Base-by-base conservation (phyloP, 768 basidiomycete genomes). In the Panus rudis region DNA sequence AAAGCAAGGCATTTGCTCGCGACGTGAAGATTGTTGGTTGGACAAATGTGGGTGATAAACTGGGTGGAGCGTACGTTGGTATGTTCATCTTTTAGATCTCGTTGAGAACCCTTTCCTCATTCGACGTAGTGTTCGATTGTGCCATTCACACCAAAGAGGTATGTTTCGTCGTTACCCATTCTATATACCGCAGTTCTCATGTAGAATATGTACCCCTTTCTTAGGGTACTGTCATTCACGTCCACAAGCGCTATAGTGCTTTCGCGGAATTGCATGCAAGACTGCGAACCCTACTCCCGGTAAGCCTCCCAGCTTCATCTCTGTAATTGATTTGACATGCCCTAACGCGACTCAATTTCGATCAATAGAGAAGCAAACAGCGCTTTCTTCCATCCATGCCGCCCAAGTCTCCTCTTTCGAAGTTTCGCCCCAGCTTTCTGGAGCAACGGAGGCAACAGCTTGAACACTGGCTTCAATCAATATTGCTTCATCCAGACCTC, bases 401-500 rank as follows among this genome's bases (percentile, higher is more conserved):
- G 0, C 81, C 84, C 0, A 87, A 86, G 62, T 71, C 75, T 0
- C 76, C 84, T 0, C 64, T 85, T 0, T 71, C 82, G 1, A 75
- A 78, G 19, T 85, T 81, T 53, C 67, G 84, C 10, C 73, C 78
- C 0, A 74, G 72, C 0, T 86, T 87, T 60, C 72, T 86, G 3
- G 81, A 85, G 38, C 69, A 68, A 11, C 69, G 84, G 10, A 67
- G 81, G 6, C 69, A 73, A 26, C 67, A 69, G 11, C 66, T 85
- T 3, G 75, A 85, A 55, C 72, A 75, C 44, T 87, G 81, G 80
- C 75, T 87, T 2, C 71, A 75, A 0, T 60, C 72, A 0, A 70
- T 85, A 2, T 55, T 86, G 0, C 63, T 86, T 1, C 83, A 86
- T 51, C 84, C 84, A 4, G 83, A 86, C 39, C 64, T 85, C 6